Evolutionary conservation across 179 eudicot species (phyloP).

Genomic region (Patellifolia procumbens): DNA sequence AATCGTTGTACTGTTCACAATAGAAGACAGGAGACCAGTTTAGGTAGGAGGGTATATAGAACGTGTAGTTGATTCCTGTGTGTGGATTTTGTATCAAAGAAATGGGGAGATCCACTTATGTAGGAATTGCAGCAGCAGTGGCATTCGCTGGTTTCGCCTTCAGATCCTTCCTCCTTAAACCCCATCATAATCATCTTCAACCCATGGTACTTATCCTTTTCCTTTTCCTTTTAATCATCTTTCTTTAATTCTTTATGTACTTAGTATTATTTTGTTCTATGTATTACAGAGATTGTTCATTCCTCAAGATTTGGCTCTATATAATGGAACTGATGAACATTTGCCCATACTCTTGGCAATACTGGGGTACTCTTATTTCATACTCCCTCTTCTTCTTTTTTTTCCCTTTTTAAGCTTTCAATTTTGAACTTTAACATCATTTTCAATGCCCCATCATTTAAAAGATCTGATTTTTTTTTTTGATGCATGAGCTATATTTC

Average conservation of each 20-base stretch:
- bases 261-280: too few species aligned
- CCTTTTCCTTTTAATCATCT: not conserved
- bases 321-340: constrained; percentile 55
- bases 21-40: too few species aligned
- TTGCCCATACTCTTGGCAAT: constrained; percentile 61
- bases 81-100: not conserved
- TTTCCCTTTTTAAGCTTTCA: constrained; percentile 1
- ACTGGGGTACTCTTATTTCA: constrained; percentile 42
- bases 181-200: constrained; percentile 31
- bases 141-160: constrained; percentile 40
- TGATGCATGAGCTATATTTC: too few species aligned
- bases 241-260: too few species aligned
- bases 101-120: constrained; percentile 30
- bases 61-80: too few species aligned
- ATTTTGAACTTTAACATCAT: not conserved
- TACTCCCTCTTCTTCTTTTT: not conserved
- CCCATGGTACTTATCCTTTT: constrained; percentile 18
- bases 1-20: too few species aligned
- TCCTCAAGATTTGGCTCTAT: constrained; percentile 49
- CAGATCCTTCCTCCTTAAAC: constrained; percentile 40
- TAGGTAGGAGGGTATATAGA: too few species aligned
- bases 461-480: not conserved
- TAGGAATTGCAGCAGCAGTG: constrained; percentile 50
- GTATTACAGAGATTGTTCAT: constrained; percentile 42
- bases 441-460: not conserved